Evolutionary conservation across 805 yeast genomes (phyloP).

Genomic region (Groenewaldozyma salmanticensis): DNA sequence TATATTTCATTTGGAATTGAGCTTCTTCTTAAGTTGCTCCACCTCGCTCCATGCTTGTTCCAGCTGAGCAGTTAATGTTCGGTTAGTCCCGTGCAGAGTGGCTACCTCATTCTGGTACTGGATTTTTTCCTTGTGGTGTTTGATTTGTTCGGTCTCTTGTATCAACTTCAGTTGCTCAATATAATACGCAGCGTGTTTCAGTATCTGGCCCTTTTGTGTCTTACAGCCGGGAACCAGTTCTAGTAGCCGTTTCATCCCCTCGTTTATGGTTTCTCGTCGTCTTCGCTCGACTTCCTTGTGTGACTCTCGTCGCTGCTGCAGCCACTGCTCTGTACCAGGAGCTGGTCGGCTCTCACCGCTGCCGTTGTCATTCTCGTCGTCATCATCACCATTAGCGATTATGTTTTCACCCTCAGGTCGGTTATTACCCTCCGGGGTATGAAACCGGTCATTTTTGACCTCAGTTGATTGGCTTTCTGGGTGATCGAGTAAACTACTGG

Average conservation of each 20-base stretch:
- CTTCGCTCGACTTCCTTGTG: conserved; percentile 95
- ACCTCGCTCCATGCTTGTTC: conserved; percentile 89
- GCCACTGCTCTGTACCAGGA: conserved; percentile 73
- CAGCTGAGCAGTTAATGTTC: conserved; percentile 76
- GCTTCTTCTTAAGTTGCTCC: conserved; percentile 63
- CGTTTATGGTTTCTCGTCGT: conserved; percentile 79
- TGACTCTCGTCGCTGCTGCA: conserved; percentile 69
- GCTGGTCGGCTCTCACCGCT: no score
- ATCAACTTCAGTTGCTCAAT: conserved; percentile 76
- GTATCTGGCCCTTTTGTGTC: conserved; percentile 82
- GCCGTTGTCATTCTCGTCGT: no score
- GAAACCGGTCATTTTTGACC: no score
- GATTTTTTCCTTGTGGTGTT: conserved; percentile 84
- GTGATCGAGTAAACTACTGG: no score
- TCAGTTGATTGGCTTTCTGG: no score
- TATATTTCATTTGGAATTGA: no score
- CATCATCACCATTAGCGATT: no score
- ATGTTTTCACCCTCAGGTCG: background rate
- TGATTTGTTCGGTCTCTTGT: conserved; percentile 90
- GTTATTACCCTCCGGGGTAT: background rate
- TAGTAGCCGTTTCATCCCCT: conserved; percentile 75
- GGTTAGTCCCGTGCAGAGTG: conserved; percentile 76
- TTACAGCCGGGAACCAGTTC: conserved; percentile 73
- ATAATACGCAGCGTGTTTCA: conserved; percentile 81
- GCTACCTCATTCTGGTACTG: conserved; percentile 85